Conservation (phyloP, 345 rosid genomes). For the Abelmoschus esculentus region DNA sequence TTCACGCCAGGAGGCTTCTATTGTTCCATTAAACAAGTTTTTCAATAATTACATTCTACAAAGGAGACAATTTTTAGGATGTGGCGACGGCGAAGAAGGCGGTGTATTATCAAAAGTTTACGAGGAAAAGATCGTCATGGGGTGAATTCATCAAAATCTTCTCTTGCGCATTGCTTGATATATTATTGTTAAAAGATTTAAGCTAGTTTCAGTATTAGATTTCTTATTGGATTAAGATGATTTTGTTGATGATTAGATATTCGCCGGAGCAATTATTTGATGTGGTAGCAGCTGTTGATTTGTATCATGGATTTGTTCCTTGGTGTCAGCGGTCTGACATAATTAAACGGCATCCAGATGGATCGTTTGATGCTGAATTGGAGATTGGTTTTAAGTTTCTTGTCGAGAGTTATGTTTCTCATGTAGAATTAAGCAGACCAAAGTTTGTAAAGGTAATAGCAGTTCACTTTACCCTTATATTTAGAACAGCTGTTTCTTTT, state of each 20-base stretch:
- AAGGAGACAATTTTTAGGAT: slow-evolving; percentile 72
- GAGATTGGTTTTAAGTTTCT: no score
- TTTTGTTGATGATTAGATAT: slow-evolving; percentile 37
- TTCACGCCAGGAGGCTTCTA: slow-evolving; percentile 14
- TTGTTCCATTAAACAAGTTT: slow-evolving; percentile 9
- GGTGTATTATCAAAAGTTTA: slow-evolving; percentile 69
- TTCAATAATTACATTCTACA: slow-evolving; percentile 23
- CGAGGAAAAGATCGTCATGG: slow-evolving; percentile 74
- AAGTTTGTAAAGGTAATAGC: slow-evolving; percentile 57
- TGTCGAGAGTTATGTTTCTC: slow-evolving; percentile 84
- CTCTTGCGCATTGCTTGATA: no score
- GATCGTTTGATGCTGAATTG: no score
- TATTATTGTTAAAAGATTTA: background rate
- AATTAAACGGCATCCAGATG: slow-evolving; percentile 51
- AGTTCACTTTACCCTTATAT: background rate
- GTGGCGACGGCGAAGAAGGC: slow-evolving; percentile 92
- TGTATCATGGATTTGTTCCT: slow-evolving; percentile 92
- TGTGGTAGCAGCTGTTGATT: slow-evolving; percentile 94
- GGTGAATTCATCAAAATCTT: slow-evolving; percentile 37
- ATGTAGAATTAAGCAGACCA: slow-evolving; percentile 60
- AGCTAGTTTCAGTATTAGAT: background rate
- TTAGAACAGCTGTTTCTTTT: background rate
- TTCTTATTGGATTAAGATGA: background rate
- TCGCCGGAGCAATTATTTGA: slow-evolving; percentile 85
- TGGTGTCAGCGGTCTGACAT: slow-evolving; percentile 98